Base-by-base conservation (phyloP, 2,329 filamentous ascomycete genomes). In the Cladosporium oxysporum region DNA sequence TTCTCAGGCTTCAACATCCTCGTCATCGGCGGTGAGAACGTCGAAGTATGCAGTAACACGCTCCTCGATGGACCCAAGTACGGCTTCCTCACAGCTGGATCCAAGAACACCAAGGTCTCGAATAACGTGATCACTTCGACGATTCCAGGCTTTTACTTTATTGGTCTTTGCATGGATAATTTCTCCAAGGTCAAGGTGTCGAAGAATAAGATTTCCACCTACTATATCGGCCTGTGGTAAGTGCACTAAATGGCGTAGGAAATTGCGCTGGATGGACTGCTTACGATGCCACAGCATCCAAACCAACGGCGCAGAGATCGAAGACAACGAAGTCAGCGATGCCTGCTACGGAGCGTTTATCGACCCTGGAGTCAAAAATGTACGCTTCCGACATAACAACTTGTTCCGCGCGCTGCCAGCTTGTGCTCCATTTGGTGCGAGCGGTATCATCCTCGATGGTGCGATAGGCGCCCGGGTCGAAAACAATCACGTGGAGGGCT, bases 1-100 rank as follows among this genome's bases (percentile, higher is more conserved):
- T 79, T 80, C 3, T 79, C 79, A 64, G 78, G 76, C 12, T 67
- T 78, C 61, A 79, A 77, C 62, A 76, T 80, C 28, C 77, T 75
- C n/a, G 68, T 79, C 10, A 50, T 79, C 1, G 78, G 77, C 2
- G 76, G 72, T 11, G 65, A 72, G 50, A 73, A 78, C 50, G 69
- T 73, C 29, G 63, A 69, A 8, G 59, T 79, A 11, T 53, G 49
- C 21, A 64, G 67, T 23, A 79, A 77, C 68, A 75, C 58, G 4
- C 65, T 78, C 23, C 66, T 66, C 11, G 73, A 78, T 58, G 75
- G 71, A 1, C 55, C 31, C 1, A 61, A 66, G 11, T 80, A 80
- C 52, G 78, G 79, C 2, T 66, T 71, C 23, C 74, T 80, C n/a
- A 77, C 78, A 4, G 70, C 73, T n/a, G 78, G 78, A 10, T 79